Base-by-base conservation (phyloP, 192 early-diverging fungal species). In the Kickxella alabastrina region DNA sequence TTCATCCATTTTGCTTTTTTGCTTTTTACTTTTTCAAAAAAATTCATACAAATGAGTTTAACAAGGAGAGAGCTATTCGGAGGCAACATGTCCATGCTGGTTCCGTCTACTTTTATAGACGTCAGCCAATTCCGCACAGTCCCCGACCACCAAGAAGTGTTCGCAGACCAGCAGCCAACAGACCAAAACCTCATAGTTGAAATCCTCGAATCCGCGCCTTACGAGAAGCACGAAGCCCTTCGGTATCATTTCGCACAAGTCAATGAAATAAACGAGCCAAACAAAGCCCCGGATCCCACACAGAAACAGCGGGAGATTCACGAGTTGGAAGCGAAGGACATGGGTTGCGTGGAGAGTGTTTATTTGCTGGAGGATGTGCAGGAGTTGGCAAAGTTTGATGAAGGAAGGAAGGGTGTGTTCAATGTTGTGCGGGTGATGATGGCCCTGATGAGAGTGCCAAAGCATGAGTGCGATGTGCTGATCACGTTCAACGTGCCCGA, bases 131-230 rank as follows among this genome's bases (percentile, higher is more conserved):
- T 94, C 12, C 86, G 93, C 24, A 62, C 88, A 37, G 80, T 97
- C 0, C 92, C 93, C 0, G 87, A 90, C 70, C 85, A 93, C 65
- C 93, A 97, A 68, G 93, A 97, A 57, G 93, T 94, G 6, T 97
- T 89, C 68, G 83, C 86, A 7, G 76, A 87, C 47, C 62, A 64
- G 21, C 66, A 64, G 21, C 65, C 51, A 6, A 84, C 79, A 5
- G 85, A 91, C 55, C 84, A 87, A 49, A 92, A 88, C 66, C 64
- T 97, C 6, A 90, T 97, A 32, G 60, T 97, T 21, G 93, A 97
- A 65, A 76, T 97, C 24, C 68, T 97, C 45, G 85, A 97, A 48
- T 43, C 78, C 38, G 83, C 75, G 2, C 29, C 57, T 5, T 80
- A 86, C 10, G 53, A 68, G 6, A 7, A 55, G 3, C 60, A 76